phyloP scores from a whole-genome alignment of 306 rosid species.

The Ammopiptanthus mongolicus region DNA sequence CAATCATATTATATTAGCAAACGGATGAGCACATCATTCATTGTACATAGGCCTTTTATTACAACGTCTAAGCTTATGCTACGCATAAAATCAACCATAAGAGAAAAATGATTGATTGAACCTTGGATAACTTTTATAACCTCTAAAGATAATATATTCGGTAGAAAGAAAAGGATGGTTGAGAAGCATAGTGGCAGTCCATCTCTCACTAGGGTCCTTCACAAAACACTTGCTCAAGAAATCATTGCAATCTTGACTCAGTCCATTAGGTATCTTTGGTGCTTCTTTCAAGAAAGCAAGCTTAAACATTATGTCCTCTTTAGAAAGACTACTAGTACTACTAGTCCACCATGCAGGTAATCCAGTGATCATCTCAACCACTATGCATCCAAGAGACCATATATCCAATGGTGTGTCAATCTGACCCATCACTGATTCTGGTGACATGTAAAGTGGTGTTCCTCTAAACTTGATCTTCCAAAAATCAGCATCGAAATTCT shows the following conservation, averaged over 20 bases:
- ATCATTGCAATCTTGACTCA: neutral
- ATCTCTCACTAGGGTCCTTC: neutral
- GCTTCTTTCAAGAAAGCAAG: neutral
- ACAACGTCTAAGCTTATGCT: no score
- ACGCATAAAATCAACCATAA: no score
- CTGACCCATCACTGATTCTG: neutral
- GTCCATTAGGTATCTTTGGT: neutral
- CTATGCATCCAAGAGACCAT: neutral
- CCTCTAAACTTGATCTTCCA: neutral
- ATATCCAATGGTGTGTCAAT: neutral
- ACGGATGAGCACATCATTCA: no score
- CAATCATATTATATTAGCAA: no score
- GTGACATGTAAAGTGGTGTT: neutral
- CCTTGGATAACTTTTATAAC: no score
- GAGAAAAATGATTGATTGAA: no score
- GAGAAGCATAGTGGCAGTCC: neutral
- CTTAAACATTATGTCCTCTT: neutral
- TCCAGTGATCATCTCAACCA: neutral
- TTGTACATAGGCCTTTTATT: no score
- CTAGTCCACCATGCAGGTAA: neutral
- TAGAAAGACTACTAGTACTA: no score
- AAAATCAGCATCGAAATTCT: neutral
- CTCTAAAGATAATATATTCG: neutral
- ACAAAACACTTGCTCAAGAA: constrained; percentile 8
- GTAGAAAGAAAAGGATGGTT: neutral